Evolutionary conservation across 139 green algal species (phyloP).

Genomic region (Diplosphaera chodatii): DNA sequence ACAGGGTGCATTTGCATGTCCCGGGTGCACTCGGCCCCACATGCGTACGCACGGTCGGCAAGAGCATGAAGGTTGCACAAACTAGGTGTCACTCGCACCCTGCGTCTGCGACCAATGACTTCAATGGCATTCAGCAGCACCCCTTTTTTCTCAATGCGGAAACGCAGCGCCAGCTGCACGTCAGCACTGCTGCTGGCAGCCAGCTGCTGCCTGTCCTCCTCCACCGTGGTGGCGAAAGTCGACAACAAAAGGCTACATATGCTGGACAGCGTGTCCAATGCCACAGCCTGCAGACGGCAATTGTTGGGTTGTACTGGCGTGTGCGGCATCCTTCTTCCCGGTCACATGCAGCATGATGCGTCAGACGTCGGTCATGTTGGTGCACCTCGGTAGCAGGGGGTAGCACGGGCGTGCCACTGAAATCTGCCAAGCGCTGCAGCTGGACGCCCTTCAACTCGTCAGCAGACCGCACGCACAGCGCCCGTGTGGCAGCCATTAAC

Average conservation of each 20-base stretch:
- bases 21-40: too few species aligned
- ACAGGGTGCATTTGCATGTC: too few species aligned
- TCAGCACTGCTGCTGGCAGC: conserved; percentile 15
- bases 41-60: too few species aligned
- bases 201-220: conserved; percentile 35
- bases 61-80: too few species aligned
- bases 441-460: conserved; percentile 30
- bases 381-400: conserved; percentile 25
- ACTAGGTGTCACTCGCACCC: too few species aligned
- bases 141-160: conserved; percentile 56
- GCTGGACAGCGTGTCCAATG: conserved; percentile 46
- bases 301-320: too few species aligned
- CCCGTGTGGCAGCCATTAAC: conserved; percentile 45
- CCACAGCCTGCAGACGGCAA: conserved; percentile 10
- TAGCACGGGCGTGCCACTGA: conserved; percentile 22
- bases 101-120: conserved; percentile 20
- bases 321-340: too few species aligned
- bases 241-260: conserved; percentile 41
- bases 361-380: too few species aligned
- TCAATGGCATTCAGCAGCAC: conserved; percentile 38
- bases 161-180: conserved; percentile 46
- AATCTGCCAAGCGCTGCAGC: conserved; percentile 6
- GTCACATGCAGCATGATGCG: too few species aligned
- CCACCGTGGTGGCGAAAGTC: conserved; percentile 42
- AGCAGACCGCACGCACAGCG: conserved; percentile 32